Evolutionary conservation across 345 rosid species (phyloP), one percentile per base, ranked within the genome.

Genomic region (Linum usitatissimum): DNA sequence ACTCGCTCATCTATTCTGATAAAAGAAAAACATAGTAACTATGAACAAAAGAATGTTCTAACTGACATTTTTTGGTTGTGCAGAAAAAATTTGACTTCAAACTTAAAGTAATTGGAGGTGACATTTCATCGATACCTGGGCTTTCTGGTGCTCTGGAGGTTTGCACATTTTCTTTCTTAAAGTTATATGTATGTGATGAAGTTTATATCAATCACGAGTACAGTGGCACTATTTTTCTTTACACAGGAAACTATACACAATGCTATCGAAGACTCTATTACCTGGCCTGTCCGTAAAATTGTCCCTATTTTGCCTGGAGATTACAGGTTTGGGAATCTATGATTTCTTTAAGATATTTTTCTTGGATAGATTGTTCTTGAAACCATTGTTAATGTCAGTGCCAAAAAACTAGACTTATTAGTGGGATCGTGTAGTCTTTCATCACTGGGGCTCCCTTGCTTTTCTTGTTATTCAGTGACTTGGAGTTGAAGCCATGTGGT

Each of bases 241-340:
- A 53, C 71, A 70, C 86, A 94, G 99, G 92, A 78, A 64, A 90
- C 96, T 31, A 94, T 94, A 68, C 68, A 76, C 15, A 87, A 94
- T 85, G 97, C 99, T 6, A 72, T 94, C 66, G 99, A 94, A 75
- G 99, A 90, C 68, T 84, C 96, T 36, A 90, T 94, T 65, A 90
- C 95, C 55, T 94, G 99, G 99, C 99, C 99, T 70, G 93, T 88
- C 55, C 80, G 99, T 67, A 94, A 94, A 85, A 80, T 94, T 76
- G 57, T 94, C 73, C 97, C 97, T 67, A 94, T 94, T 75, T 70
- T 90, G 76, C 99, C 99, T 15, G 97, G 99, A 60, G 97, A 94
- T 74, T 94, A 90, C 69, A 85, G 97, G 99, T 94, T 82, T 62
- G 53, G 71, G 31, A 18, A 9, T 34, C 10, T 21, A 7, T 20